Evolutionary conservation across 2,329 filamentous ascomycete genomes (phyloP).

Genomic region (Ophiostoma tasmaniense): DNA sequence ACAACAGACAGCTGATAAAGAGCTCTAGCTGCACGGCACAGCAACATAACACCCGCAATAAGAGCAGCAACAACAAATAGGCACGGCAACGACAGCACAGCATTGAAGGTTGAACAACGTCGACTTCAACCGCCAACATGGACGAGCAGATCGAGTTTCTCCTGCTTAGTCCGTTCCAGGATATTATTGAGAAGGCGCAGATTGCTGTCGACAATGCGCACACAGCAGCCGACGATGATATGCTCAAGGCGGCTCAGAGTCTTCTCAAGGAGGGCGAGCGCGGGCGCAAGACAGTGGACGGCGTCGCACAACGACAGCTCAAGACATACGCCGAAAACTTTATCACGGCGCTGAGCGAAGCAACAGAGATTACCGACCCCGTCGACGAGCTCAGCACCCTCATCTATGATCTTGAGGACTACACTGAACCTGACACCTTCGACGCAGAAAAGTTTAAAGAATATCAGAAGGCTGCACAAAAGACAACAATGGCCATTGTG

Average conservation of each 20-base stretch:
- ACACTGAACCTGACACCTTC: slow-evolving; percentile 40
- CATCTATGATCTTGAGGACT: slow-evolving; percentile 51
- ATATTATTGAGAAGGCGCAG: slow-evolving; percentile 45
- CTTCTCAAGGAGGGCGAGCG: slow-evolving; percentile 33
- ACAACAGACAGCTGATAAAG: not conserved
- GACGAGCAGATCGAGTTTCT: slow-evolving; percentile 30
- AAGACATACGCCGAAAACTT: slow-evolving; percentile 44
- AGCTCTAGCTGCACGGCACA: not conserved
- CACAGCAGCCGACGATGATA: slow-evolving; percentile 33
- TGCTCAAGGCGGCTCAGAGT: slow-evolving; percentile 40
- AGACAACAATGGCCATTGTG: slow-evolving; percentile 40
- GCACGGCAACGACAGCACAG: not conserved
- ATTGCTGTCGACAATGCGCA: slow-evolving; percentile 39
- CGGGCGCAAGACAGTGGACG: slow-evolving; percentile 40
- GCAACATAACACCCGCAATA: not conserved
- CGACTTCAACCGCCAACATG: slow-evolving; percentile 15
- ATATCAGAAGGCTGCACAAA: slow-evolving; percentile 40
- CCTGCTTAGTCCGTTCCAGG: slow-evolving; percentile 42
- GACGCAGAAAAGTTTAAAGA: slow-evolving; percentile 42
- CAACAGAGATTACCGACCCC: slow-evolving; percentile 43
- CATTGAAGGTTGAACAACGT: not conserved
- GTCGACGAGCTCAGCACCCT: slow-evolving; percentile 41
- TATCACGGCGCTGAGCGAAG: slow-evolving; percentile 42
- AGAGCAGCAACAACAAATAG: not conserved
- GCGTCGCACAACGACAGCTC: slow-evolving; percentile 40